Conservation (phyloP, 345 rosid species). For the Cardamine chenopodiifolia region DNA sequence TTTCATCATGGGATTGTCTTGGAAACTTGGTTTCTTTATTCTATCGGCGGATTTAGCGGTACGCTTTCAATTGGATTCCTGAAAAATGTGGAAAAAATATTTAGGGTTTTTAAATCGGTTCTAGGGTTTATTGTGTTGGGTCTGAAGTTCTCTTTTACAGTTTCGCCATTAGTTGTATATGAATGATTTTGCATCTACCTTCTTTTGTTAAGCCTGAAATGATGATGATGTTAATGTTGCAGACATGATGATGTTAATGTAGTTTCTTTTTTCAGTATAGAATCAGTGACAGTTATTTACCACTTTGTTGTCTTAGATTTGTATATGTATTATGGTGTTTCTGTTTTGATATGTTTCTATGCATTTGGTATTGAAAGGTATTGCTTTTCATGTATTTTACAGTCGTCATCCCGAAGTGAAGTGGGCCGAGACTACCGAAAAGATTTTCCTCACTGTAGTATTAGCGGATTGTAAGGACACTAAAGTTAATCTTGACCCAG, state of each 20-base stretch:
- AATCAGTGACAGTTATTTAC: background rate
- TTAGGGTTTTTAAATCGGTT: conserved; percentile 32
- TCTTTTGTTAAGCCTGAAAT: background rate
- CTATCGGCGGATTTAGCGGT: conserved; percentile 1
- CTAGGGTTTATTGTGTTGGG: conserved; percentile 29
- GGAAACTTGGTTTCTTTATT: background rate
- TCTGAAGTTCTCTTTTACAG: background rate
- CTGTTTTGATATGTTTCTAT: conserved; percentile 10
- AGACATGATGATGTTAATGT: background rate
- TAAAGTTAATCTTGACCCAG: conserved; percentile 75
- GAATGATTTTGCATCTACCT: background rate
- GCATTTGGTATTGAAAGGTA: background rate
- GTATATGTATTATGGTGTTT: background rate
- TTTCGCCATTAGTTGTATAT: background rate
- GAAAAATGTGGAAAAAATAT: background rate
- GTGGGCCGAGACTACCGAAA: conserved; percentile 84
- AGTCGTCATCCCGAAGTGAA: conserved; percentile 89
- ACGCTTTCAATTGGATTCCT: conserved; percentile 19
- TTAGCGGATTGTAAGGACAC: conserved; percentile 77
- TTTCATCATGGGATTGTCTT: conserved; percentile 10
- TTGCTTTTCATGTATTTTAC: conserved; percentile 23
- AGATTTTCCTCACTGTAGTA: conserved; percentile 67
- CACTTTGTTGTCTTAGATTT: background rate
- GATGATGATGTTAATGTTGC: background rate
- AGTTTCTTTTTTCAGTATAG: background rate